Conservation (phyloP, 495 filamentous ascomycete genomes). For the Annulohypoxylon stygium region DNA sequence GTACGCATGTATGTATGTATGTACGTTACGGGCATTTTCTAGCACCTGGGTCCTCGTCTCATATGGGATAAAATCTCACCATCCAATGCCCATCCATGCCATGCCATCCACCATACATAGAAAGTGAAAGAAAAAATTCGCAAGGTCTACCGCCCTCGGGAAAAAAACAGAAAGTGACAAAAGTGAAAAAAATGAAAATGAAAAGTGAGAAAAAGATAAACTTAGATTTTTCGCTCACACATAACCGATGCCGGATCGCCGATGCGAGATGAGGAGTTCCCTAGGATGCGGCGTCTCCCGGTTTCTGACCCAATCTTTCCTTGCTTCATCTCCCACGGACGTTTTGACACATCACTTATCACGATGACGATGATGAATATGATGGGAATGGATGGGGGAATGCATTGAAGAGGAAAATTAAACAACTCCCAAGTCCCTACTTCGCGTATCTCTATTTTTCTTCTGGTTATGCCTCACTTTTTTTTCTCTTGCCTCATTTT, state of each 20-base stretch:
- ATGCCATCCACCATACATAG: background rate
- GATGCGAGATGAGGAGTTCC: constrained; percentile 45
- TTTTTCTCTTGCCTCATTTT: background rate
- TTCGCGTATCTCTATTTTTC: constrained; percentile 4
- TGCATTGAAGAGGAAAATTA: background rate
- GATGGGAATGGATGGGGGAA: background rate
- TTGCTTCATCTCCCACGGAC: background rate
- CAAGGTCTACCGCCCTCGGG: background rate
- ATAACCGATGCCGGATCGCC: constrained; percentile 40
- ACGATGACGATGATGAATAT: constrained; percentile 26
- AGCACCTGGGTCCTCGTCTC: no score
- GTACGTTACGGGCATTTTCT: no score
- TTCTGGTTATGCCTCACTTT: background rate
- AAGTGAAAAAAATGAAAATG: constrained; percentile 5
- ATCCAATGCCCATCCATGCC: no score
- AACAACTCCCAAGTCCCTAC: background rate
- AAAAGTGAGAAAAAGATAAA: background rate
- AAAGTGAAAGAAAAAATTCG: background rate
- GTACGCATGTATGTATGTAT: no score
- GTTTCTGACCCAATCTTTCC: constrained; percentile 17
- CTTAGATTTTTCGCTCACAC: constrained; percentile 38
- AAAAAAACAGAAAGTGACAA: background rate
- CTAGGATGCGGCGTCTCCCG: constrained; percentile 27
- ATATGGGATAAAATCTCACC: no score
- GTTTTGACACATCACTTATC: constrained; percentile 36